Evolutionary conservation across 2,329 filamentous ascomycete species (phyloP).

Genomic region (Paraphaeosphaeria minitans): DNA sequence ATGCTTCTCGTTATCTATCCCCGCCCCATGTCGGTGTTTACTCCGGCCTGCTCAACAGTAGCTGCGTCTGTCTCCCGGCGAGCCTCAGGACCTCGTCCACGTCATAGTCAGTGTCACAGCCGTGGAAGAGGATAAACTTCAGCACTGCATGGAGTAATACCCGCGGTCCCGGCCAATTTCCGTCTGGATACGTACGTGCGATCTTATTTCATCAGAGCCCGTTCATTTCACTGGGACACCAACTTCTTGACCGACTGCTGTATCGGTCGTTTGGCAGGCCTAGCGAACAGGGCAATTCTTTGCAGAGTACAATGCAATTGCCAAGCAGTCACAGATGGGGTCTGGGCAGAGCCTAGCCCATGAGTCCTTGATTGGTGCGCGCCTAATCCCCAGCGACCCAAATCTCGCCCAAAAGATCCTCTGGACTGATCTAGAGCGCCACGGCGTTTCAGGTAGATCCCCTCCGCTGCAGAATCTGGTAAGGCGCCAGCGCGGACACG

Average conservation of each 20-base stretch:
- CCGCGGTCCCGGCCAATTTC: conserved; percentile 11
- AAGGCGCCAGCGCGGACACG: conserved; percentile 37
- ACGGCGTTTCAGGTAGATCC: conserved; percentile 36
- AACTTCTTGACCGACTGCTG: background rate
- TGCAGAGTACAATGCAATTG: conserved; percentile 2
- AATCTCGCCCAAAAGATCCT: conserved; percentile 38
- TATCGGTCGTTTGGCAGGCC: background rate
- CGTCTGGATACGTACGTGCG: conserved; percentile 13
- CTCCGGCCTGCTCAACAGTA: background rate
- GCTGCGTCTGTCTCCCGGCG: background rate
- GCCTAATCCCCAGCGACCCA: conserved; percentile 25
- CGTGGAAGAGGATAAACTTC: background rate
- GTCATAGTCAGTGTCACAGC: conserved; percentile 1
- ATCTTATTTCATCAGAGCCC: conserved; percentile 9
- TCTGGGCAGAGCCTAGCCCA: conserved; percentile 7
- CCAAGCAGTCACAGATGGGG: conserved; percentile 8
- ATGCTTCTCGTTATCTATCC: background rate
- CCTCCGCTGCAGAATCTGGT: conserved; percentile 32
- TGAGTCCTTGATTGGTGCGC: conserved; percentile 28
- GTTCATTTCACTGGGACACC: conserved; percentile 6
- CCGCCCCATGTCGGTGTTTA: background rate
- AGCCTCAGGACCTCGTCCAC: conserved; percentile 1
- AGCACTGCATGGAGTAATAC: background rate
- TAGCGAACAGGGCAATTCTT: background rate
- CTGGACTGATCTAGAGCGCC: conserved; percentile 39